phyloP scores from a whole-genome alignment of 176 grass and related monocot species.

The Oryza meyeriana region DNA sequence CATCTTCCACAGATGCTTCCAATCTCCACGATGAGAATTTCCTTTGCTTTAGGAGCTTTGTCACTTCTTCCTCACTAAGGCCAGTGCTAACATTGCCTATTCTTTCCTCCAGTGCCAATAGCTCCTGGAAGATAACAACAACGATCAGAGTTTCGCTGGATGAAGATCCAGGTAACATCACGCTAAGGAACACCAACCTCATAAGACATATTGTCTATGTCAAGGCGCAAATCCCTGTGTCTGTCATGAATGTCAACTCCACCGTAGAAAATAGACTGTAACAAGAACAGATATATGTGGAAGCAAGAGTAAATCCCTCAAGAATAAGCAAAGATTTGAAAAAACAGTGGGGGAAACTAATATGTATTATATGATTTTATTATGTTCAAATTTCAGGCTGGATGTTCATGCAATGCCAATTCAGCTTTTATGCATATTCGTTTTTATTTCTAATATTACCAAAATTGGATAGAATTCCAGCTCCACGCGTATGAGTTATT shows the following conservation, averaged over 20 bases:
- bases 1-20: slow-evolving; percentile 38
- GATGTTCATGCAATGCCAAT: background rate
- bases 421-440: too few relatives aligned
- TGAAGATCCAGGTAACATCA: background rate
- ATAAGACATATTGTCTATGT: slow-evolving; percentile 85
- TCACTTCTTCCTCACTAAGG: slow-evolving; percentile 43
- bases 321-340: background rate
- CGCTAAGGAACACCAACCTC: slow-evolving; percentile 44
- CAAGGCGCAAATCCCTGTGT: slow-evolving; percentile 69
- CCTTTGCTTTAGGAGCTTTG: slow-evolving; percentile 51
- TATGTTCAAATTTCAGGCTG: too few relatives aligned
- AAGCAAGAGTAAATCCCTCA: slow-evolving; percentile 26
- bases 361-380: too few relatives aligned
- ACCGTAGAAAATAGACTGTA: slow-evolving; percentile 57
- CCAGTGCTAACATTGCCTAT: slow-evolving; percentile 83
- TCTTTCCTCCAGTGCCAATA: slow-evolving; percentile 65
- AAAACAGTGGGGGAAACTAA: too few relatives aligned
- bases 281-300: slow-evolving; percentile 6
- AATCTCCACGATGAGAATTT: slow-evolving; percentile 52
- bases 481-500: too few relatives aligned
- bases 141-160: slow-evolving; percentile 8
- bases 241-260: slow-evolving; percentile 60
- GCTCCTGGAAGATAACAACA: slow-evolving; percentile 47
- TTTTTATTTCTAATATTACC: too few relatives aligned
- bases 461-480: too few relatives aligned